Evolutionary conservation across 75 land plant genomes (phyloP).

Genomic region (Larix kaempferi): DNA sequence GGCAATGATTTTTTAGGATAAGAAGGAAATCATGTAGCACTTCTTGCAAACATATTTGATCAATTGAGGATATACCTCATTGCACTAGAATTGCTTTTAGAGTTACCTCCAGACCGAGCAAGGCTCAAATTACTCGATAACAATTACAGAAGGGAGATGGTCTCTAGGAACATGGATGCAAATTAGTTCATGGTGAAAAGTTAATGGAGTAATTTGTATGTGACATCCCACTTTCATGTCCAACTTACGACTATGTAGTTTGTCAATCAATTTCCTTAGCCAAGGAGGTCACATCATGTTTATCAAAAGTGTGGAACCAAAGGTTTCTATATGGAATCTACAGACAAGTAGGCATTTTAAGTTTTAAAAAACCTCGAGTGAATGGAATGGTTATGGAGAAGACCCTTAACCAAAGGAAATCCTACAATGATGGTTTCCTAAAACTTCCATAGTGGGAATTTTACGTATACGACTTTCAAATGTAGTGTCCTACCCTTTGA

Average conservation of each 20-base stretch:
- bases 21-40: no score
- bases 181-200: neutral
- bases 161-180: neutral
- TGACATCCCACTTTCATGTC: no score
- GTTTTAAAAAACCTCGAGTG: constrained; percentile 40
- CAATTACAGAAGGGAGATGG: neutral
- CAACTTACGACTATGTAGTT: neutral
- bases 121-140: no score
- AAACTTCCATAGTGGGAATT: constrained; percentile 85
- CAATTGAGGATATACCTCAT: no score
- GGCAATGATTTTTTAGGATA: no score
- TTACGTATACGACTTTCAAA: constrained; percentile 86
- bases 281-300: neutral
- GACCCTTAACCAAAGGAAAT: constrained; percentile 66
- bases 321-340: neutral
- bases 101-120: no score
- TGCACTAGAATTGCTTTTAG: no score
- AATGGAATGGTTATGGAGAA: constrained; percentile 89
- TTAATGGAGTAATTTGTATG: neutral
- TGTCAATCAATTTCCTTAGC: neutral
- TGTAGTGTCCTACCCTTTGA: constrained; percentile 84
- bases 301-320: neutral
- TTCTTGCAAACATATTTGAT: no score
- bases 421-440: constrained; percentile 68
- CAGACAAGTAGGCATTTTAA: neutral